phyloP scores from a whole-genome alignment of 1,139 yeast genomes.

The Lodderomyces oxycetoniae region DNA sequence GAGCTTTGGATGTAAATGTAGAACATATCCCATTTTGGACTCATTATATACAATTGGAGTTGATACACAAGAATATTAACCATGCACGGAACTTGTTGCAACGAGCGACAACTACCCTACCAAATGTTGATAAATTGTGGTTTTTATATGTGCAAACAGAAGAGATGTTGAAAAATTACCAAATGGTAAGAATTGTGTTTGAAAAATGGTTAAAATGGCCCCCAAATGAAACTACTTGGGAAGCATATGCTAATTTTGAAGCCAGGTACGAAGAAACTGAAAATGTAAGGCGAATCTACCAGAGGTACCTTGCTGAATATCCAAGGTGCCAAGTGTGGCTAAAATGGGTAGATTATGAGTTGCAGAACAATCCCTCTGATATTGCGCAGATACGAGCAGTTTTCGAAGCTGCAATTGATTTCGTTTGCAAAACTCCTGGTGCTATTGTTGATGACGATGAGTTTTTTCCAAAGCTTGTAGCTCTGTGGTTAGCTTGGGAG shows the following conservation, averaged over 20 bases:
- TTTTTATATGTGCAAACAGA: constrained; percentile 76
- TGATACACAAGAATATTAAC: constrained; percentile 66
- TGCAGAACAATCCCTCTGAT: constrained; percentile 15
- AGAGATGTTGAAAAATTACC: constrained; percentile 65
- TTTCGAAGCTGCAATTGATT: constrained; percentile 48
- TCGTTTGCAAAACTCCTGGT: neutral
- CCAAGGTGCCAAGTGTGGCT: constrained; percentile 62
- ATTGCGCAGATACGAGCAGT: constrained; percentile 47
- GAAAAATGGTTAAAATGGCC: constrained; percentile 81
- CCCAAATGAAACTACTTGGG: constrained; percentile 66
- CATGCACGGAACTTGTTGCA: constrained; percentile 87
- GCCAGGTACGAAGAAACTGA: constrained; percentile 56
- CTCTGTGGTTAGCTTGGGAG: constrained; percentile 73
- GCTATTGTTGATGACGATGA: constrained; percentile 36
- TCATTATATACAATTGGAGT: constrained; percentile 73
- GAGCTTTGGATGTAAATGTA: constrained; percentile 76
- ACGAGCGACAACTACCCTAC: constrained; percentile 69
- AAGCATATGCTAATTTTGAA: constrained; percentile 69
- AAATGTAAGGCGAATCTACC: constrained; percentile 55
- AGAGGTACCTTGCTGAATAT: constrained; percentile 50
- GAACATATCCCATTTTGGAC: constrained; percentile 82
- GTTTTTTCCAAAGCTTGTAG: constrained; percentile 17
- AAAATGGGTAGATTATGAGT: constrained; percentile 38
- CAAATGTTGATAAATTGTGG: constrained; percentile 85
- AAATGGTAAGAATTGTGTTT: constrained; percentile 62